A percentile compares a stretch with the other conserved stretches of the same genome.
Evolutionary conservation across 75 land plant genomes (phyloP).

Genomic region (Cupressus sempervirens): DNA sequence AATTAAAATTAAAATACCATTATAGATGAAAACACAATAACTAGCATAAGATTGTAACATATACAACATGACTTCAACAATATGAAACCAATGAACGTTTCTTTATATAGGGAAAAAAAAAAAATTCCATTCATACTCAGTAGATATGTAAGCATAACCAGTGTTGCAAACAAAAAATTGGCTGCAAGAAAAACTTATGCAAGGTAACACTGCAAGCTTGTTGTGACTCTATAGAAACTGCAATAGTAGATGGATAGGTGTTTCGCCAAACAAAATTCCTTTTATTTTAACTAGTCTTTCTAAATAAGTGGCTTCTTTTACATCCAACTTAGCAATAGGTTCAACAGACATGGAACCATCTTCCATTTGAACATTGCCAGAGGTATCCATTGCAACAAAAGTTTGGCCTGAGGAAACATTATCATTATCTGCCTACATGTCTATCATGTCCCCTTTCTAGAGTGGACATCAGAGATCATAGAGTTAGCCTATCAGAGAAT

Average conservation of each 20-base stretch:
- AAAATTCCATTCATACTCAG: not conserved
- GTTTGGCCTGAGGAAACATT: constrained; percentile 11
- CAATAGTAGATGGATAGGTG: constrained; percentile 40
- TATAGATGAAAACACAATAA: not conserved
- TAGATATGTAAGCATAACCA: not conserved
- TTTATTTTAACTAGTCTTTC: constrained; percentile 39
- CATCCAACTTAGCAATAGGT: not conserved
- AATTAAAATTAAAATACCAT: not conserved
- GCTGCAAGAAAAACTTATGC: not conserved
- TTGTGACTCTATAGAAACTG: constrained; percentile 54
- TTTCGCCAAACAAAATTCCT: constrained; percentile 43
- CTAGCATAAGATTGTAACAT: not conserved
- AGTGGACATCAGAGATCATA: no score
- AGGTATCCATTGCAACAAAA: constrained; percentile 29
- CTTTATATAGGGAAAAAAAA: not conserved
- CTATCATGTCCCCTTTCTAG: no score
- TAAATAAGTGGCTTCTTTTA: constrained; percentile 18
- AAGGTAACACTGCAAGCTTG: constrained; percentile 14
- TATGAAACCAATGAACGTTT: not conserved
- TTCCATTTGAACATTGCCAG: constrained; percentile 15
- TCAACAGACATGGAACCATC: not conserved
- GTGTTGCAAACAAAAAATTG: not conserved
- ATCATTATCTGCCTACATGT: constrained; percentile 14
- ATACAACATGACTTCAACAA: not conserved
- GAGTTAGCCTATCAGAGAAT: no score